Evolutionary conservation across 768 basidiomycete genomes (phyloP).

Genomic region (Lactarius evosmus): DNA sequence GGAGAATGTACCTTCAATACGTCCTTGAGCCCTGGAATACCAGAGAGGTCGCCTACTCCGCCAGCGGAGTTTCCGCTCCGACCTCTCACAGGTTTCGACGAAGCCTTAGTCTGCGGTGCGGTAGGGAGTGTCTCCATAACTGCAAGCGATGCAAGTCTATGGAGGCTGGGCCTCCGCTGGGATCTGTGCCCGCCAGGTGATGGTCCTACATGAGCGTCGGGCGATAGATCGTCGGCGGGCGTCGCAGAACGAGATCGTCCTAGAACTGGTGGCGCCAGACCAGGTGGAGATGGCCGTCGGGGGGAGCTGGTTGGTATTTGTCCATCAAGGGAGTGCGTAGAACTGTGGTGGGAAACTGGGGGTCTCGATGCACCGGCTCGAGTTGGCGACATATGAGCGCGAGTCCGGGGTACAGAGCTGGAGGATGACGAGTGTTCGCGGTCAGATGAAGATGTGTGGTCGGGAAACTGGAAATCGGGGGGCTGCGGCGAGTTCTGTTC

Average conservation of each 20-base stretch:
- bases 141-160: conserved; percentile 51
- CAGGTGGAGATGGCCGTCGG: conserved; percentile 29
- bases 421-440: conserved; percentile 2
- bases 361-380: conserved; percentile 5
- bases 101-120: conserved; percentile 45
- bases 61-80: conserved; percentile 50
- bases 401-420: conserved; percentile 4
- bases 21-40: conserved; percentile 64
- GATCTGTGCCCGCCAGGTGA: conserved; percentile 21
- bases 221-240: conserved; percentile 27
- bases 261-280: conserved; percentile 34
- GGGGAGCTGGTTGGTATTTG: conserved; percentile 33
- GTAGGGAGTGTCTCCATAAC: conserved; percentile 46
- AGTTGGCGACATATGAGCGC: conserved; percentile 18
- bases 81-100: conserved; percentile 41
- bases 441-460: conserved; percentile 26
- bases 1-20: conserved; percentile 56
- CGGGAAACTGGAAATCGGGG: conserved; percentile 40
- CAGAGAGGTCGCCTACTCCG: conserved; percentile 38
- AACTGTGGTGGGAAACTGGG: conserved; percentile 39
- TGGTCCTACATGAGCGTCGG: conserved; percentile 6
- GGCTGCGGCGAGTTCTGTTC: conserved; percentile 14
- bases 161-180: conserved; percentile 41
- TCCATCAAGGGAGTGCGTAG: conserved; percentile 54
- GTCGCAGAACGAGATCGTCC: conserved; percentile 38